These are phyloP conservation scores for Daedaleopsis sinensis DNA, from an alignment of 768 basidiomycete species.

Conservation along the genomic window DNA sequence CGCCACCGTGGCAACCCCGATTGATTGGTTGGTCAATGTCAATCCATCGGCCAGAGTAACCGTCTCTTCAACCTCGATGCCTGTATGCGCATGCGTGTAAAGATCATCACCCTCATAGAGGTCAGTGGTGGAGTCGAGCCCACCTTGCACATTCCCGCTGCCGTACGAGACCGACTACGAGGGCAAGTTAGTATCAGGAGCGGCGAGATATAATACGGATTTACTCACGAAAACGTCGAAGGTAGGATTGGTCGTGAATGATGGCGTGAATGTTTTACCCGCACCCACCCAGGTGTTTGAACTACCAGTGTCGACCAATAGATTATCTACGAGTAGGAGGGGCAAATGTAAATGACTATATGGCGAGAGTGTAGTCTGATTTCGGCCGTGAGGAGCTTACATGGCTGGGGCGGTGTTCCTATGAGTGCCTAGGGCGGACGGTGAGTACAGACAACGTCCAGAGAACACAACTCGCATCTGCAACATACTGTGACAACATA, in stretches of 20 bases:
- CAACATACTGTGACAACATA: conserved; percentile 30
- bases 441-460: neutral
- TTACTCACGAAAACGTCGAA: conserved; percentile 5
- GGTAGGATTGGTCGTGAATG: conserved; percentile 3
- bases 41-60: conserved; percentile 43
- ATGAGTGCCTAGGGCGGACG: conserved; percentile 17
- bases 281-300: conserved; percentile 29
- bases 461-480: neutral
- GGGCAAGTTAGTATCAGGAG: neutral
- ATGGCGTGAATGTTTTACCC: conserved; percentile 1
- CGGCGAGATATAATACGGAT: neutral
- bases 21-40: conserved; percentile 45
- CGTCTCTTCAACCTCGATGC: conserved; percentile 34
- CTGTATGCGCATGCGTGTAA: neutral
- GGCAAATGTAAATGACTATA: neutral
- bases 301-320: conserved; percentile 28
- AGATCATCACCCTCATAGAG: neutral
- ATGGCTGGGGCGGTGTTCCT: conserved; percentile 25
- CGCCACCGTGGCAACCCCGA: conserved; percentile 42
- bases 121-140: neutral
- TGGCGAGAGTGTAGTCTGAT: too few species aligned
- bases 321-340: conserved; percentile 25
- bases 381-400: conserved; percentile 19
- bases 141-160: conserved; percentile 18
- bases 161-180: conserved; percentile 22